Conservation (phyloP, 345 rosid species). For the Erucastrum elatum region DNA sequence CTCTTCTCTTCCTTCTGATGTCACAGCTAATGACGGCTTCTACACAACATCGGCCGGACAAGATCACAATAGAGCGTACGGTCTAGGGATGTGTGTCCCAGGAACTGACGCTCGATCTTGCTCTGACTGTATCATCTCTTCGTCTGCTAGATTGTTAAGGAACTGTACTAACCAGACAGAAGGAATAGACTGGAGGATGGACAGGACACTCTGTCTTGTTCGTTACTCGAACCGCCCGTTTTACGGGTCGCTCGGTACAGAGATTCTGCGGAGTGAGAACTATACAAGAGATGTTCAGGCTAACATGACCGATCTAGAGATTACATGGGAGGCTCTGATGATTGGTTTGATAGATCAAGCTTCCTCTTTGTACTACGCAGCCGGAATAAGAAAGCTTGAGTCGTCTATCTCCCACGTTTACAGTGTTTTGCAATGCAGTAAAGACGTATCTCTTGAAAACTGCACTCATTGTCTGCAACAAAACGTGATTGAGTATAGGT, state of each 20-base stretch:
- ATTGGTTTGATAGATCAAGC: conserved; percentile 6
- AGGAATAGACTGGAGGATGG: conserved; percentile 9
- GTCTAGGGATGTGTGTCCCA: conserved; percentile 7
- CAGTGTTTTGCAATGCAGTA: conserved; percentile 49
- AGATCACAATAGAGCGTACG: background rate
- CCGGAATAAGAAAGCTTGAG: background rate
- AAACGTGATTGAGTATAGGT: conserved; percentile 16
- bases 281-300: conserved; percentile 8
- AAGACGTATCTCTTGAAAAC: conserved; percentile 33
- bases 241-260: background rate
- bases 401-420: conserved; percentile 24
- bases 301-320: conserved; percentile 14
- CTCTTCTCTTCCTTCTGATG: conserved; percentile 26
- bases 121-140: background rate
- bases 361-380: conserved; percentile 39
- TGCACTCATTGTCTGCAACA: conserved; percentile 37
- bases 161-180: conserved; percentile 15
- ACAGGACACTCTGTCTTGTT: conserved; percentile 24
- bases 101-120: background rate
- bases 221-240: conserved; percentile 30
- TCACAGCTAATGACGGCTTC: conserved; percentile 11
- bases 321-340: conserved; percentile 38
- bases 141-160: background rate
- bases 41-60: background rate
- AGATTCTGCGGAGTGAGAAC: background rate